These are phyloP conservation scores for Xanthoparmelia taractica DNA, from an alignment of 495 filamentous ascomycete species.

Conservation along the genomic window DNA sequence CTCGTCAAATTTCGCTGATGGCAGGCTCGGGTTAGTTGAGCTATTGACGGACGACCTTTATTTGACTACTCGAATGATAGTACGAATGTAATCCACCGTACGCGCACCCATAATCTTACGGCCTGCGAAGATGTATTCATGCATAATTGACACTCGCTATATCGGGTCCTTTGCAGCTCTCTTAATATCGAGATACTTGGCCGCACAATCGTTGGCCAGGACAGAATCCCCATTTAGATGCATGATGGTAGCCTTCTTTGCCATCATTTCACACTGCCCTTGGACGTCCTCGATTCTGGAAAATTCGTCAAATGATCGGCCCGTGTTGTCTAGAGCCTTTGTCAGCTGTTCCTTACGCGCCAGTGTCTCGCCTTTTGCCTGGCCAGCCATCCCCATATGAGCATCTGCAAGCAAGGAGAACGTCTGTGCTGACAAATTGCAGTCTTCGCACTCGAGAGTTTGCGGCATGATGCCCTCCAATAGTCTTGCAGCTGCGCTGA, in stretches of 20 bases:
- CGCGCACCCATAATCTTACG: neutral
- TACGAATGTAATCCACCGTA: neutral
- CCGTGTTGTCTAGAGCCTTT: conserved; percentile 58
- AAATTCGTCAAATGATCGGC: conserved; percentile 59
- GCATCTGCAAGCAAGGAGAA: conserved; percentile 76
- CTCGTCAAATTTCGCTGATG: neutral
- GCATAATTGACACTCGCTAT: neutral
- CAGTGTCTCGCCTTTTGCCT: conserved; percentile 25
- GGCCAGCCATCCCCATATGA: conserved; percentile 72
- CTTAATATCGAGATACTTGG: conserved; percentile 57
- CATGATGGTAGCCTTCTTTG: conserved; percentile 78
- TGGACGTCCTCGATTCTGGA: conserved; percentile 64
- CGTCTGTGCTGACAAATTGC: conserved; percentile 54
- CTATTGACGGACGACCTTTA: neutral
- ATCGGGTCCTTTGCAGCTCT: conserved; percentile 31
- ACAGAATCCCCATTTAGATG: conserved; percentile 62
- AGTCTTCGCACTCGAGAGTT: conserved; percentile 66
- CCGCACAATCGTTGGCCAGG: conserved; percentile 66
- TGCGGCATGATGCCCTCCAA: conserved; percentile 73
- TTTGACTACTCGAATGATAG: neutral
- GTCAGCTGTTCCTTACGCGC: conserved; percentile 52
- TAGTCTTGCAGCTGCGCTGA: conserved; percentile 57
- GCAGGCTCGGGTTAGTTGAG: neutral
- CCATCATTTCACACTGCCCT: conserved; percentile 75
- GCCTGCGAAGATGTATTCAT: neutral